phyloP scores from a whole-genome alignment of 305 asterid genomes.

The Andrographis paniculata region DNA sequence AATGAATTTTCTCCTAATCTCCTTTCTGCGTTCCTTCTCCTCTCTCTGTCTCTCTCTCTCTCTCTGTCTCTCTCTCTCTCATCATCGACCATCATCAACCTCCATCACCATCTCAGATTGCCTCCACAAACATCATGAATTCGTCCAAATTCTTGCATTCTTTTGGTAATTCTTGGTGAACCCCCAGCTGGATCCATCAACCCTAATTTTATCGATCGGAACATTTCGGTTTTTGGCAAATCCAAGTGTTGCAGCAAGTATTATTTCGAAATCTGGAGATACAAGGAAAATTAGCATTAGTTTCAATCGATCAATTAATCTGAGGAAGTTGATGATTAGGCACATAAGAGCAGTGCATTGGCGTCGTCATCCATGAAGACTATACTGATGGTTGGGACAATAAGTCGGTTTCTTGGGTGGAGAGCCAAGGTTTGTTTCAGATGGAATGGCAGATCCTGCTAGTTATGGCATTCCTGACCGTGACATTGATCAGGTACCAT shows the following conservation, averaged over 20 bases:
- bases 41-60: constrained; percentile 19
- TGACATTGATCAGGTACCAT: constrained; percentile 67
- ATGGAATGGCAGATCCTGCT: constrained; percentile 99
- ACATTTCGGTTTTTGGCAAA: neutral
- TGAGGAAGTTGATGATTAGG: constrained; percentile 55
- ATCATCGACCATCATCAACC: neutral
- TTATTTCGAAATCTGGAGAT: neutral
- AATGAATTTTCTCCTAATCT: constrained; percentile 58
- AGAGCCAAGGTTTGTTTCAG: constrained; percentile 63
- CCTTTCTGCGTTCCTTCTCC: constrained; percentile 21
- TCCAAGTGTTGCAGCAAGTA: no score
- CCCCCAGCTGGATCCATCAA: constrained; percentile 17
- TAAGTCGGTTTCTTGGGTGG: constrained; percentile 41
- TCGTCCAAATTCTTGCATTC: constrained; percentile 21
- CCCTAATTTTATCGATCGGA: neutral
- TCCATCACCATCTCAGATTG: constrained; percentile 22
- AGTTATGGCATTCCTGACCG: constrained; percentile 78
- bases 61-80: constrained; percentile 8
- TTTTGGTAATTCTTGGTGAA: constrained; percentile 14
- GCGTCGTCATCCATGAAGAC: constrained; percentile 67
- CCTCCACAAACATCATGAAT: constrained; percentile 20
- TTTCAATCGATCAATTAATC: constrained; percentile 4
- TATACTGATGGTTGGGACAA: constrained; percentile 45
- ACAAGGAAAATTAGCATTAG: constrained; percentile 12
- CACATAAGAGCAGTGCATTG: constrained; percentile 32